phyloP scores from a whole-genome alignment of 31 red algal genomes.

The Bonnemaisonia californica region DNA sequence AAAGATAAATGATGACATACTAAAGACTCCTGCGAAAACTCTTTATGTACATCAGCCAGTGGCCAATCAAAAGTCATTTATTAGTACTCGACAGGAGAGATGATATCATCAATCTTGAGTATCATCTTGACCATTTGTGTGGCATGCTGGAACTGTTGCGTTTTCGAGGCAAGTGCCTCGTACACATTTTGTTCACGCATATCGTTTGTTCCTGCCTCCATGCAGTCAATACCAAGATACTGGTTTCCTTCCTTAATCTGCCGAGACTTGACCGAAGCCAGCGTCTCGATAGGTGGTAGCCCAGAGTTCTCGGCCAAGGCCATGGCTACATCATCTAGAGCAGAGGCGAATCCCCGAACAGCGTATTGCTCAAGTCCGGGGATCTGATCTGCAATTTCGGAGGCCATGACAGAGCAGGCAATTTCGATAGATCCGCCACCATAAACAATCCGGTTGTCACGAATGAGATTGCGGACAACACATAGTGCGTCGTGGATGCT shows the following conservation, averaged over 20 bases:
- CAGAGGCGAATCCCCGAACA: slow-evolving; percentile 90
- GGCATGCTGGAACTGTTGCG: slow-evolving; percentile 94
- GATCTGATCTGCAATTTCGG: slow-evolving; percentile 87
- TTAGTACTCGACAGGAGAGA: slow-evolving; percentile 61
- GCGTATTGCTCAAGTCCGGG: slow-evolving; percentile 93
- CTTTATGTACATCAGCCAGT: background rate
- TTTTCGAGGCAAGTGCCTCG: slow-evolving; percentile 90
- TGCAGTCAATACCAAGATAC: slow-evolving; percentile 93
- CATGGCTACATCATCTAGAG: slow-evolving; percentile 89
- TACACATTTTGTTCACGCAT: slow-evolving; percentile 98
- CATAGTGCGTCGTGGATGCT: slow-evolving; percentile 98
- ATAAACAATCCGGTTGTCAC: slow-evolving; percentile 96
- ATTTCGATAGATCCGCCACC: slow-evolving; percentile 97
- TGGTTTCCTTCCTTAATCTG: slow-evolving; percentile 85
- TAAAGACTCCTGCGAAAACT: background rate
- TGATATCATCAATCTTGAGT: slow-evolving; percentile 98
- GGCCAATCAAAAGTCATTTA: slow-evolving; percentile 3
- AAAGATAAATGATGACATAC: background rate
- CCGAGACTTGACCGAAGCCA: slow-evolving; percentile 76
- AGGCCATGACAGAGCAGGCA: slow-evolving; percentile 80
- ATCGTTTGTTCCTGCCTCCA: slow-evolving; percentile 86
- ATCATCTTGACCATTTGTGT: slow-evolving; percentile 99
- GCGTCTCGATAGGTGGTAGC: slow-evolving; percentile 85
- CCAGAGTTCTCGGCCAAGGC: slow-evolving; percentile 98
- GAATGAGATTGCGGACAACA: slow-evolving; percentile 95